Base-by-base conservation (phyloP, 176 grass and related monocot species). In the Elaeis guineensis region DNA sequence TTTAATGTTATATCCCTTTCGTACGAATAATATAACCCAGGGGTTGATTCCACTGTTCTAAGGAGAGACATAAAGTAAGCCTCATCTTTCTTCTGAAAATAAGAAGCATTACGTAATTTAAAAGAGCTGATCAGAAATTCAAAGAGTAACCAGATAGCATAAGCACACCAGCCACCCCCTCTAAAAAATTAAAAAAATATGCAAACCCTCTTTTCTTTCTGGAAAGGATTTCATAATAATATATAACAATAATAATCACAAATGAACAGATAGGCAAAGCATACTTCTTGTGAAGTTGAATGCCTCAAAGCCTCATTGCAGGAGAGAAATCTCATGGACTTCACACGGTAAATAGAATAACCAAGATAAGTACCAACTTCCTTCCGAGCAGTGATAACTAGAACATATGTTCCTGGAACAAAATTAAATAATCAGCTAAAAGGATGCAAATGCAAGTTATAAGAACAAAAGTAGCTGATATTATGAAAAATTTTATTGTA, bases 31-130 rank as follows among this genome's bases (percentile, higher is more conserved):
- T 97, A 91, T 61, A 97, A 73, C 52, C 93, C 93, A 57, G 69
- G 78, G 50, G 87, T 97, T 65, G 72, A 77, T 69, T 91, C 93
- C 59, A 83, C 79, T 54, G 78, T 97, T 82, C 77, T 91, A 69
- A 97, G 35, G 16, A 97, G 93, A 75, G 87, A 97, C 66, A 85
- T 97, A 62, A 97, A 97, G 76, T 97, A 97, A 49, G 78, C 78
- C 63, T 97, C 93, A 39, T 97, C 93, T 58, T 65, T 90, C 85
- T 83, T 97, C 93, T 97, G 78, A 78, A 88, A 8, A 68, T 9
- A 68, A 69, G 26, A 56, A 1, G 35, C 16, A 55, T 6, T 16
- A 68, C 35, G 14, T 44, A 61, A 52, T 50, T 48, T 54, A 72
- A 18, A 59, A 56, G 66, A 54, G 63, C 44, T 62, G 55, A 59